These are phyloP conservation scores for Fusarium sp. DNA, from an alignment of 2,329 filamentous ascomycete species.

Conservation along the genomic window DNA sequence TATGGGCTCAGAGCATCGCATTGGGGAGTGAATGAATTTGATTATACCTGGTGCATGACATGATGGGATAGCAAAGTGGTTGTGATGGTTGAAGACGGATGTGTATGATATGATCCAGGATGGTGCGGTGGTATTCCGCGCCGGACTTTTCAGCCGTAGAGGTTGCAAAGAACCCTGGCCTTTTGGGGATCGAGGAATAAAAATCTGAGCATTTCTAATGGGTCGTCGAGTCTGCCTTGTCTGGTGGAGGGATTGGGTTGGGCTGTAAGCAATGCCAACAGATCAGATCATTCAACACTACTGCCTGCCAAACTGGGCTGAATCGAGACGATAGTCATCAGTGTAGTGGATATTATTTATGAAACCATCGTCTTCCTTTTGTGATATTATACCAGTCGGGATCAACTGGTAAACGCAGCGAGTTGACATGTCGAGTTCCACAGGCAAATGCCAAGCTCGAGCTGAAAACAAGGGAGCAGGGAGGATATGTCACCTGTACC, in stretches of 20 bases:
- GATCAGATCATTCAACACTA: no score
- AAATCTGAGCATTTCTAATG: constrained; percentile 6
- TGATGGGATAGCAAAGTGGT: background rate
- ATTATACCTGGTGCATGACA: background rate
- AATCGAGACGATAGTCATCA: no score
- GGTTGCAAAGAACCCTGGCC: constrained; percentile 2
- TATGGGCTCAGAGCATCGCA: constrained; percentile 15
- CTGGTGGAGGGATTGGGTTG: background rate
- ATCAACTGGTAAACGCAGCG: no score
- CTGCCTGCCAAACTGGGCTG: no score
- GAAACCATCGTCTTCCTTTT: no score
- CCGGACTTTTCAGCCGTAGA: background rate
- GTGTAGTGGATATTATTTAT: no score
- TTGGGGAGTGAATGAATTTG: constrained; percentile 28
- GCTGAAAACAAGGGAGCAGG: background rate
- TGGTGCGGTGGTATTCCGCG: constrained; percentile 4
- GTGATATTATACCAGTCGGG: no score
- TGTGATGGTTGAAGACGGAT: constrained; percentile 1
- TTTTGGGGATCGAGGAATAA: constrained; percentile 1
- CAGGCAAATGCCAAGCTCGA: background rate
- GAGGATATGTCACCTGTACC: background rate
- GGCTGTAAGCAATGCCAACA: background rate
- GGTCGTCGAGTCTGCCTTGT: constrained; percentile 1
- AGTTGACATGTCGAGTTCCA: background rate
- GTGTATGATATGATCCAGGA: background rate